Evolutionary conservation across 2,329 filamentous ascomycete genomes (phyloP).

Genomic region (Arthroderma sp.): DNA sequence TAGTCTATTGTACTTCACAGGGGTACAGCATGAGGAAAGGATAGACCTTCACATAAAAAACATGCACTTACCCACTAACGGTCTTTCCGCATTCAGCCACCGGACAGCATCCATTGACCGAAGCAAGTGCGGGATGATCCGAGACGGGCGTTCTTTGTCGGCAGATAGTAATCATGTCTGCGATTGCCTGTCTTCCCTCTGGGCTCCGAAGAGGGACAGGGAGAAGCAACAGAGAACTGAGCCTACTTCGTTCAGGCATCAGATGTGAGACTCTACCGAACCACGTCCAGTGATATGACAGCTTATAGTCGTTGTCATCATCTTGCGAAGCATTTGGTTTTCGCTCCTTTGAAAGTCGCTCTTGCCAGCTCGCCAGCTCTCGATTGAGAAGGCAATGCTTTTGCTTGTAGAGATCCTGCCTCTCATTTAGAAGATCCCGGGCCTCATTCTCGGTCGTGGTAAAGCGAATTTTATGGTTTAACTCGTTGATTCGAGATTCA

Average conservation of each 20-base stretch:
- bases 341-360: background rate
- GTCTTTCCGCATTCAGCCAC: background rate
- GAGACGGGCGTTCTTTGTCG: conserved; percentile 1
- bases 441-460: background rate
- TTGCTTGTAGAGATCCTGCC: background rate
- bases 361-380: background rate
- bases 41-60: no score
- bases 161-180: conserved; percentile 4
- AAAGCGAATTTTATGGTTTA: background rate
- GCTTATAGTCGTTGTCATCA: conserved; percentile 1
- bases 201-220: conserved; percentile 3
- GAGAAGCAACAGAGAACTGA: conserved; percentile 2
- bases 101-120: background rate
- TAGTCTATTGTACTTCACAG: no score
- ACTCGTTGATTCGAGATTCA: background rate
- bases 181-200: conserved; percentile 2
- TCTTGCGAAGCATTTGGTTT: background rate
- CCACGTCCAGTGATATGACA: conserved; percentile 4
- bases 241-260: conserved; percentile 5
- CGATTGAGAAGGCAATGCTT: no score
- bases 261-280: conserved; percentile 5
- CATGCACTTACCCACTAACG: no score
- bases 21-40: no score
- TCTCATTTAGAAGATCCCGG: background rate
- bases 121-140: conserved; percentile 1